Evolutionary conservation across 371 early-diverging fungal species (phyloP).

Genomic region (Smittium culicis): DNA sequence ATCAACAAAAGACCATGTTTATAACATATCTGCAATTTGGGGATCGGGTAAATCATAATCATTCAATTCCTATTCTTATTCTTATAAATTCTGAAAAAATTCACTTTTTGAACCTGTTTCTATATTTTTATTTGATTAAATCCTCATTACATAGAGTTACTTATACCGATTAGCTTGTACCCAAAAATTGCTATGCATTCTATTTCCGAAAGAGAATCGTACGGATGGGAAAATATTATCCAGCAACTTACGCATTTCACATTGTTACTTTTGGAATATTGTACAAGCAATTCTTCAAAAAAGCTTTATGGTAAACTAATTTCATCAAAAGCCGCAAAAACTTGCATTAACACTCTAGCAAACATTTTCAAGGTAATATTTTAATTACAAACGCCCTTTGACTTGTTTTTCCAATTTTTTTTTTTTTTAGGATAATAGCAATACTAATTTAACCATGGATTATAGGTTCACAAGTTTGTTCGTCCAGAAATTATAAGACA

Average conservation of each 20-base stretch:
- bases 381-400: too few species aligned
- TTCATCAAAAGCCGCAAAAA: background rate
- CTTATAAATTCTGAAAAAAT: background rate
- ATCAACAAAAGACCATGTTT: background rate
- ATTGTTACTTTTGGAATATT: conserved; percentile 13
- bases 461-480: conserved; percentile 23
- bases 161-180: background rate
- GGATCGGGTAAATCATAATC: background rate
- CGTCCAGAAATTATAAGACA: conserved; percentile 26
- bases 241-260: background rate
- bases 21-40: conserved; percentile 1
- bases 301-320: background rate
- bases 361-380: conserved; percentile 10
- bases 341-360: conserved; percentile 4
- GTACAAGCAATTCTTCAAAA: background rate
- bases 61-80: background rate
- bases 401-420: too few species aligned
- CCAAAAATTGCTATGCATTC: background rate
- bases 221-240: background rate
- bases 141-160: background rate
- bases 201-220: background rate
- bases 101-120: background rate
- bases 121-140: background rate
- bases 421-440: too few species aligned
- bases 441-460: too few species aligned